A percentile compares a stretch with the other conserved stretches of the same genome.
phyloP scores from a whole-genome alignment of 179 eudicot species.

The Vitellaria paradoxa region DNA sequence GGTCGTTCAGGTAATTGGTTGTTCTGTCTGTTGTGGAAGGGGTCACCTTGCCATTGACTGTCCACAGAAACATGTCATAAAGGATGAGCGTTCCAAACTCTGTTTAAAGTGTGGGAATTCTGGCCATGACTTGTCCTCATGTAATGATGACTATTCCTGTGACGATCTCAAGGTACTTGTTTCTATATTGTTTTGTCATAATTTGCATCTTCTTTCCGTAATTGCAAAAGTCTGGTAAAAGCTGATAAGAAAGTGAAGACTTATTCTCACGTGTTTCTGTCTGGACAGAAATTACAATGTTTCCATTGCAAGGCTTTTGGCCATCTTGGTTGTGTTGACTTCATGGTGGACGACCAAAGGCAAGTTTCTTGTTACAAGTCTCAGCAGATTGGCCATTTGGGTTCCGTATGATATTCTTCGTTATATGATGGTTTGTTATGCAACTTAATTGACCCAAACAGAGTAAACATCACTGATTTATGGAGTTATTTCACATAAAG shows the following conservation, averaged over 20 bases:
- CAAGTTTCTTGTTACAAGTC: conserved; percentile 33
- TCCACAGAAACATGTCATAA: conserved; percentile 25
- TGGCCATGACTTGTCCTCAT: conserved; percentile 46
- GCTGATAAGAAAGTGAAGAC: neutral
- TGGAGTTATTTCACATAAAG: conserved; percentile 14
- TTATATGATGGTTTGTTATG: neutral
- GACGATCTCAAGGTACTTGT: conserved; percentile 51
- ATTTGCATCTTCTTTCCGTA: neutral
- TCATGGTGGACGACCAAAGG: conserved; percentile 12
- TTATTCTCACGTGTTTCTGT: neutral
- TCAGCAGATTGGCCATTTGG: conserved; percentile 34
- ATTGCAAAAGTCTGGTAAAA: neutral
- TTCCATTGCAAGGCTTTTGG: conserved; percentile 42
- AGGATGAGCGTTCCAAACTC: conserved; percentile 5
- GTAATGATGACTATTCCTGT: conserved; percentile 32
- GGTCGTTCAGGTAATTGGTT: conserved; percentile 31
- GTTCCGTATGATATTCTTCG: conserved; percentile 28
- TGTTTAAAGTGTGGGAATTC: conserved; percentile 46
- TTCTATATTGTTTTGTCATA: neutral
- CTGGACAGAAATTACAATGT: conserved; percentile 36
- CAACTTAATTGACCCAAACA: neutral
- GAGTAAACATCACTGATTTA: neutral
- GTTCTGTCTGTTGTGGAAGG: conserved; percentile 29
- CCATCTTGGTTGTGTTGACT: conserved; percentile 38
- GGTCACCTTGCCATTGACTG: conserved; percentile 43